Evolutionary conservation across 331 rosid genomes (phyloP), one percentile per base, ranked within the genome.

Genomic region (Erythrophleum ivorense): DNA sequence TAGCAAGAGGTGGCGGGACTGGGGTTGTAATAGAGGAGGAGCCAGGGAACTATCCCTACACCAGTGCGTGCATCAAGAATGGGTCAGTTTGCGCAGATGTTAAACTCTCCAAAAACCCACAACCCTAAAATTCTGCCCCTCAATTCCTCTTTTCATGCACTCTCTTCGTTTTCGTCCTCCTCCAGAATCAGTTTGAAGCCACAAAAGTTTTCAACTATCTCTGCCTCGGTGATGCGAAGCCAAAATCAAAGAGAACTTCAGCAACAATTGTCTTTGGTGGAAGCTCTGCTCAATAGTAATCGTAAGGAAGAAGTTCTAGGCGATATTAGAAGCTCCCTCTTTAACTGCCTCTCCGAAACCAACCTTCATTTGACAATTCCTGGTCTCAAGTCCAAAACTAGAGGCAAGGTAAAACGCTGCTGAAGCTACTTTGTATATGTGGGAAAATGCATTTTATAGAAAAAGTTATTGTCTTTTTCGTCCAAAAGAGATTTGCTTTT

Each of bases 271-370:
- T 71, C 91, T 21, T 79, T 90, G 59, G 67, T 19, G 0, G 95
- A 90, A 43, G 82, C 90, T 74, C 75, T 93, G 43, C 78, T 87
- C 66, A 86, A 74, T 75, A 48, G 90, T 31, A 48, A 83, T 77
- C 94, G 91, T 67, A 88, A 80, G 75, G 84, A 83, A 24, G 88
- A 89, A 75, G 52, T 89, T 14, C 71, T 86, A 16, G 88, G 78
- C 2, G 80, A 86, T 59, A 85, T 92, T 16, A 75, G 80, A 9
- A 81, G 55, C 29, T 85, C 94, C 3, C 84, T 82, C 75, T 71
- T 84, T 43, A 89, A 85, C 46, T 88, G 97, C 81, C 92, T 96
- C 53, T 91, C 94, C 4, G 98, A 96, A 80, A 93, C 97, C n/a
- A 89, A 90, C 82, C 97, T 91, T 43, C 94, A 91, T 62, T 79